Percentiles rank a stretch among this genome's conserved stretches.
Conservation (phyloP, 257 asterid species). For the Solanum chiquidenum region DNA sequence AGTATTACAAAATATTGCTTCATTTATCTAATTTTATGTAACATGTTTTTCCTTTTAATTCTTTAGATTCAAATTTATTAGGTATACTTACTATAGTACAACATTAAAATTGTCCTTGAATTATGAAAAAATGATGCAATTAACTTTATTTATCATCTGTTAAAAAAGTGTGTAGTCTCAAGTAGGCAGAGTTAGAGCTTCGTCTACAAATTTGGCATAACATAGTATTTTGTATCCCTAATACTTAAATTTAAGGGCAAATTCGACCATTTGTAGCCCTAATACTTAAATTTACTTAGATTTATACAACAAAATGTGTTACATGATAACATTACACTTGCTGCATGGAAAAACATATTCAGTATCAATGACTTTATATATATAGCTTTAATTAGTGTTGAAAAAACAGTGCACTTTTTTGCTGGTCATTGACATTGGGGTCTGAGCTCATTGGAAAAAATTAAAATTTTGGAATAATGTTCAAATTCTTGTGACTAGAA, state of each 20-base stretch:
- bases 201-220: too few species aligned
- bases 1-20: not conserved
- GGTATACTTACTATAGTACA: not conserved
- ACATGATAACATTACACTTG: not conserved
- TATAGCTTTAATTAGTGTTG: not conserved
- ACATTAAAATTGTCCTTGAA: too few species aligned
- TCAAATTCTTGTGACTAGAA: not conserved
- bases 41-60: not conserved
- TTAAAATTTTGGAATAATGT: not conserved
- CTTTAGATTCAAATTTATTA: not conserved
- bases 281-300: not conserved
- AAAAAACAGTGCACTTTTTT: not conserved
- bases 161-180: too few species aligned
- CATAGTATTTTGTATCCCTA: too few species aligned
- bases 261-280: not conserved
- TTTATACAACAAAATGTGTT: not conserved
- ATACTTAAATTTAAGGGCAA: not conserved
- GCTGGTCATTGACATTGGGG: not conserved
- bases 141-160: not conserved
- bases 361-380: not conserved
- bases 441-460: not conserved
- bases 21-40: not conserved
- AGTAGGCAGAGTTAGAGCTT: not conserved
- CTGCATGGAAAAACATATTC: not conserved
- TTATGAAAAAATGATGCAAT: too few species aligned